These are phyloP conservation scores for Blastomyces gilchristii DNA, from an alignment of 2,329 filamentous ascomycete species.

Conservation along the genomic window DNA sequence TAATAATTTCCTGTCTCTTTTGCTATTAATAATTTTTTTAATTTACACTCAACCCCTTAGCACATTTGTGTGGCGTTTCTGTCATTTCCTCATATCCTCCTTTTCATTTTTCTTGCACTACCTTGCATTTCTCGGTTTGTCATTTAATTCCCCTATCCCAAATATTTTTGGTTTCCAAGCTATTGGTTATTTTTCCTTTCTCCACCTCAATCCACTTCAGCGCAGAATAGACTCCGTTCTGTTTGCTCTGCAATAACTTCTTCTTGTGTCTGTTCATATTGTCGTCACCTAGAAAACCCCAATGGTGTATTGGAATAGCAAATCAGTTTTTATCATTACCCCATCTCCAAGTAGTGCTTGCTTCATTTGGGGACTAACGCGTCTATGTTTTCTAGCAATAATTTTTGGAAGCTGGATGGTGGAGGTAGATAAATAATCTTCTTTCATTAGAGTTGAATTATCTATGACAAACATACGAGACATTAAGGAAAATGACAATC, in stretches of 20 bases:
- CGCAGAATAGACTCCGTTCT: background rate
- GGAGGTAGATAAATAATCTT: background rate
- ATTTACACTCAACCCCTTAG: background rate
- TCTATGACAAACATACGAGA: background rate
- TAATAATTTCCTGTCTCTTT: background rate
- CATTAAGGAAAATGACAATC: background rate
- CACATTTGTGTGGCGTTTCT: background rate
- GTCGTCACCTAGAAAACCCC: background rate
- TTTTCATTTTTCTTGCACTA: background rate
- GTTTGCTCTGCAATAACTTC: background rate
- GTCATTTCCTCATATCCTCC: background rate
- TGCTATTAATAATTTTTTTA: background rate
- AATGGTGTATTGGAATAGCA: background rate
- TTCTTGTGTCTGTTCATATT: background rate
- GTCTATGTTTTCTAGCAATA: background rate
- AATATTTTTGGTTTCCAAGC: background rate
- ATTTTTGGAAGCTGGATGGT: background rate
- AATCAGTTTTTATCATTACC: background rate
- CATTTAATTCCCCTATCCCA: background rate
- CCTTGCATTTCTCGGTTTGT: background rate
- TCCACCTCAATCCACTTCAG: background rate
- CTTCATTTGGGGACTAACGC: background rate
- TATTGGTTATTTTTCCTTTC: background rate
- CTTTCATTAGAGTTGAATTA: background rate
- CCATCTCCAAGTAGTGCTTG: background rate